phyloP scores from a whole-genome alignment of 345 rosid species.

The Heritiera littoralis region DNA sequence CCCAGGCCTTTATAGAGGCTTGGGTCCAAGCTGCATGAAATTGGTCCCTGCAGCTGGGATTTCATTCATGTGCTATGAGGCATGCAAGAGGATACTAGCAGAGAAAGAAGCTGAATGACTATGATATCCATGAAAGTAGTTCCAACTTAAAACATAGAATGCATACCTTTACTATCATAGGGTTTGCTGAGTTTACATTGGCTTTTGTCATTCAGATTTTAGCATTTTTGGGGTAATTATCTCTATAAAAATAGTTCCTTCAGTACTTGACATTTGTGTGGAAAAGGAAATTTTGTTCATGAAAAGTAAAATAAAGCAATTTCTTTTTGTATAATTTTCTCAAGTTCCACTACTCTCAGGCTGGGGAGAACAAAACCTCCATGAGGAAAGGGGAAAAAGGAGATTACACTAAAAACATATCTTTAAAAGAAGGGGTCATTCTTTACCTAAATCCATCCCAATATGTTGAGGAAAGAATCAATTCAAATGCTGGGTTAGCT shows the following conservation, averaged over 20 bases:
- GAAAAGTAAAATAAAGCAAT: background rate
- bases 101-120: conserved; percentile 38
- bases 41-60: conserved; percentile 97
- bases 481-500: background rate
- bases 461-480: too few relatives aligned
- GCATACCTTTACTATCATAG: background rate
- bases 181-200: background rate
- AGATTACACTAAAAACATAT: background rate
- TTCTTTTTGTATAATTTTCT: background rate
- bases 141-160: background rate
- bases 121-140: background rate
- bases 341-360: background rate
- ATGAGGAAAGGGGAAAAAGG: background rate
- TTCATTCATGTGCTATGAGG: conserved; percentile 98
- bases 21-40: conserved; percentile 95
- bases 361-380: background rate
- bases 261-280: background rate
- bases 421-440: background rate
- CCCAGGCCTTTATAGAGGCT: conserved; percentile 73
- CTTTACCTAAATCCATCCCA: background rate
- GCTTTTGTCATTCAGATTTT: background rate
- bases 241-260: background rate
- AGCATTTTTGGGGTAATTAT: background rate
- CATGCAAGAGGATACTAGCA: conserved; percentile 76
- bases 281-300: background rate